These are phyloP conservation scores for Populus deltoides DNA, from an alignment of 345 rosid species.

Conservation along the genomic window DNA sequence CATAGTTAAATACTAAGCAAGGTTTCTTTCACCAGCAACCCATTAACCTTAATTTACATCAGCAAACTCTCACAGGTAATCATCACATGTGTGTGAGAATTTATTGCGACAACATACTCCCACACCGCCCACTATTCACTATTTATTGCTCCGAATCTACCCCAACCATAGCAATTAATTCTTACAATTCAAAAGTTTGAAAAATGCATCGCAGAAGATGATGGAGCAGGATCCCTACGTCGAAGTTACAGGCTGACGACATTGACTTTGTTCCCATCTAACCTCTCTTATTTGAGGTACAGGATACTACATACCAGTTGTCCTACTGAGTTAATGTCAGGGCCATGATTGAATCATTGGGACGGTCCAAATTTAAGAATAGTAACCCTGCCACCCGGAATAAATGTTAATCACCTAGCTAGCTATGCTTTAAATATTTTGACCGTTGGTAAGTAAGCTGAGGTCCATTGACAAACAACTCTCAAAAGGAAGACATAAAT, in stretches of 20 bases:
- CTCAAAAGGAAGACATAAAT: no score
- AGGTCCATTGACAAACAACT: no score
- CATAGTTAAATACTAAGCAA: background rate
- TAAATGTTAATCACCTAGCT: background rate
- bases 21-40: background rate
- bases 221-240: background rate
- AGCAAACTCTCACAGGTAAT: constrained; percentile 26
- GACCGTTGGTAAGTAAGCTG: no score
- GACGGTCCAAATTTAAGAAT: constrained; percentile 24
- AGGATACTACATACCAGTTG: constrained; percentile 14
- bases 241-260: background rate
- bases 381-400: background rate
- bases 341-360: constrained; percentile 39
- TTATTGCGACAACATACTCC: constrained; percentile 2
- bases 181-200: constrained; percentile 5
- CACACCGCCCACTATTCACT: background rate
- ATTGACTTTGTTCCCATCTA: background rate
- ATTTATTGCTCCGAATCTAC: constrained; percentile 23
- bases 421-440: background rate
- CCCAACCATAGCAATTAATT: constrained; percentile 23
- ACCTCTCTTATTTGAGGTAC: background rate
- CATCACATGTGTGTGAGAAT: background rate
- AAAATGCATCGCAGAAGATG: background rate
- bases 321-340: constrained; percentile 21
- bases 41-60: background rate